Conservation (phyloP, 225 moss, liverwort and hornwort genomes). For the Anthoceros angustus region DNA sequence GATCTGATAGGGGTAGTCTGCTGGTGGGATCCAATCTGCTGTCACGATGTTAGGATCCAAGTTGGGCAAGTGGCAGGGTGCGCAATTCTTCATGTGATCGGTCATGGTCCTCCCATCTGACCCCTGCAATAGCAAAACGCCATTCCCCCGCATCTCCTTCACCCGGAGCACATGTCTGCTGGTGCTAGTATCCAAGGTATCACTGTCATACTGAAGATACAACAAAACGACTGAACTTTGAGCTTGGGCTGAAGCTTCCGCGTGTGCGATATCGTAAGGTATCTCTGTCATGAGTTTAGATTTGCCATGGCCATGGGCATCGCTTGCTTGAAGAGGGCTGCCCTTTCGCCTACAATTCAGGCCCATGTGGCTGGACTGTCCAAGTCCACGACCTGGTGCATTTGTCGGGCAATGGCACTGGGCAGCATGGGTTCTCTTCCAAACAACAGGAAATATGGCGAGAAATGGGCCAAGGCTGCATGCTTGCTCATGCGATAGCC, state of each 20-base stretch:
- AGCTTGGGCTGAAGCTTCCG: too few species aligned
- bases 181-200: conserved; percentile 1
- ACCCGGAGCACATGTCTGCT: background rate
- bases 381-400: conserved; percentile 4
- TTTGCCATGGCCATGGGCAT: conserved; percentile 8
- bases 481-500: conserved; percentile 7
- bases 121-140: background rate
- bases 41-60: conserved; percentile 8
- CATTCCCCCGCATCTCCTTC: background rate
- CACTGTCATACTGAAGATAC: background rate
- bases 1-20: conserved; percentile 6
- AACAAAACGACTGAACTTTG: too few species aligned
- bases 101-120: background rate
- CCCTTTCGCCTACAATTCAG: background rate
- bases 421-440: background rate
- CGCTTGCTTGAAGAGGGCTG: too few species aligned
- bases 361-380: background rate
- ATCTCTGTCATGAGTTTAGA: background rate
- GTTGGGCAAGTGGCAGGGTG: conserved; percentile 6
- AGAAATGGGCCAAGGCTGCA: background rate
- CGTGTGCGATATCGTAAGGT: background rate
- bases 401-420: background rate
- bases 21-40: conserved; percentile 1
- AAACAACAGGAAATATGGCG: conserved; percentile 5
- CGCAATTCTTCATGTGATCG: conserved; percentile 1